Conservation (phyloP, 495 filamentous ascomycete species). For the Xeromyces bisporus region DNA sequence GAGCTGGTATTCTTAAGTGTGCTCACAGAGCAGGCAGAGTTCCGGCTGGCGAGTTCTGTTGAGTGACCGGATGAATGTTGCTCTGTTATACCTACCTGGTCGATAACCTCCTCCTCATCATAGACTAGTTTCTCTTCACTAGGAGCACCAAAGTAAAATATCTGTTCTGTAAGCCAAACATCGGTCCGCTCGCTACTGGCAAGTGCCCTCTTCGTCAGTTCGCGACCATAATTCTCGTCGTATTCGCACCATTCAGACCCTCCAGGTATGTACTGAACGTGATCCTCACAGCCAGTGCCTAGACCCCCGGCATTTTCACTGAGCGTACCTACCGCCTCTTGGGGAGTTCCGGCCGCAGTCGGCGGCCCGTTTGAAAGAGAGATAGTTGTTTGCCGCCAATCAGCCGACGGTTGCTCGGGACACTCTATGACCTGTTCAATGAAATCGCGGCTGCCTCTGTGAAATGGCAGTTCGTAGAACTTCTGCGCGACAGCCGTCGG, state of each 20-base stretch:
- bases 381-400: slow-evolving; percentile 28
- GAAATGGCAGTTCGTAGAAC: slow-evolving; percentile 74
- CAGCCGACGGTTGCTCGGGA: slow-evolving; percentile 24
- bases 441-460: slow-evolving; percentile 27
- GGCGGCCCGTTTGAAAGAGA: slow-evolving; percentile 42
- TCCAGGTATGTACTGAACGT: slow-evolving; percentile 20
- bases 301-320: slow-evolving; percentile 15
- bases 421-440: slow-evolving; percentile 55
- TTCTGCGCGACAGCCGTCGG: slow-evolving; percentile 66
- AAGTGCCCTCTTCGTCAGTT: slow-evolving; percentile 46
- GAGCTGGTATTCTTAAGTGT: slow-evolving; percentile 25
- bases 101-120: slow-evolving; percentile 16
- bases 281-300: slow-evolving; percentile 14
- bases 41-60: slow-evolving; percentile 32
- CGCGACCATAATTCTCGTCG: slow-evolving; percentile 49
- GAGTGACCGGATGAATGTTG: too few species aligned
- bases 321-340: slow-evolving; percentile 10
- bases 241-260: slow-evolving; percentile 34
- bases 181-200: slow-evolving; percentile 62
- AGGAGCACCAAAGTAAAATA: slow-evolving; percentile 58
- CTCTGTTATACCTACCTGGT: too few species aligned
- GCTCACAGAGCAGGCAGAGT: slow-evolving; percentile 59
- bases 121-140: slow-evolving; percentile 45
- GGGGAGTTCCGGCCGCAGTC: slow-evolving; percentile 37
- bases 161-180: slow-evolving; percentile 66